Evolutionary conservation across 2,329 filamentous ascomycete genomes (phyloP).

Genomic region (Metarhizium album): DNA sequence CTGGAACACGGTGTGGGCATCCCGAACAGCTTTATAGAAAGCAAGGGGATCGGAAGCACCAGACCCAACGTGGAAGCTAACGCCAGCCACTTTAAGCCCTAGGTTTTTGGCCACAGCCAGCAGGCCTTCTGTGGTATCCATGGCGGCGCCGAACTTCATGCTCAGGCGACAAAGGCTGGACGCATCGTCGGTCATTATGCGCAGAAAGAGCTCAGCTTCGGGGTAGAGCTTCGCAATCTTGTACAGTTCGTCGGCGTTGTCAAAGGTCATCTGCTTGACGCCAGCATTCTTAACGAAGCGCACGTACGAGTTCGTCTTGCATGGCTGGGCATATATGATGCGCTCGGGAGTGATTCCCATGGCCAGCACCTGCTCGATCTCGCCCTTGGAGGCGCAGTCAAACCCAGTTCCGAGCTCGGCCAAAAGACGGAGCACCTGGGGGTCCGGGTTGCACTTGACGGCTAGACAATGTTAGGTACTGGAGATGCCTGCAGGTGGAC

Average conservation of each 20-base stretch:
- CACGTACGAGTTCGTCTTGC: constrained; percentile 98
- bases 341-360: constrained; percentile 76
- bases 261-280: constrained; percentile 98
- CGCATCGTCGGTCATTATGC: constrained; percentile 93
- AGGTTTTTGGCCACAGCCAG: constrained; percentile 71
- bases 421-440: constrained; percentile 77
- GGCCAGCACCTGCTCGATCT: constrained; percentile 84
- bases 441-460: constrained; percentile 98
- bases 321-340: constrained; percentile 98
- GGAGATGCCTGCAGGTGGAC: background rate
- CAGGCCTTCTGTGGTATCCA: constrained; percentile 70
- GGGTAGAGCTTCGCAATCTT: constrained; percentile 93
- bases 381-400: constrained; percentile 94
- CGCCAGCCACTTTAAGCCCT: constrained; percentile 82
- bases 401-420: constrained; percentile 86
- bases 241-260: constrained; percentile 95
- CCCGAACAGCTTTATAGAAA: constrained; percentile 82
- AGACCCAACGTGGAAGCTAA: constrained; percentile 96
- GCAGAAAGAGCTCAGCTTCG: constrained; percentile 80
- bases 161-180: constrained; percentile 89
- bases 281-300: constrained; percentile 75
- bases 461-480: constrained; percentile 37
- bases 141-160: constrained; percentile 90
- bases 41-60: constrained; percentile 88
- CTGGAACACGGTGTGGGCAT: constrained; percentile 82